A percentile compares a stretch with the other conserved stretches of the same genome.
Conservation (phyloP, 257 asterid genomes). For the Solanum sejunctum region DNA sequence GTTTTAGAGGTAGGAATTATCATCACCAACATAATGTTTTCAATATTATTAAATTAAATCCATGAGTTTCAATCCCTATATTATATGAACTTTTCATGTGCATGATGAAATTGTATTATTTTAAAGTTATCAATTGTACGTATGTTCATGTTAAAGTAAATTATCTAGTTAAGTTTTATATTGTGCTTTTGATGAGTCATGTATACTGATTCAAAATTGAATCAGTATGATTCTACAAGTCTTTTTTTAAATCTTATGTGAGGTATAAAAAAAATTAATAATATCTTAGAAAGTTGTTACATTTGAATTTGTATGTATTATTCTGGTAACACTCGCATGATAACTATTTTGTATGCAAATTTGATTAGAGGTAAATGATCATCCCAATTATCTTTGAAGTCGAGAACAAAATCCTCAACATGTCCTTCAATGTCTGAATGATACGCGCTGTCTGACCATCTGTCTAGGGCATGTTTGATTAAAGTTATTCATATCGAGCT, state of each 20-base stretch:
- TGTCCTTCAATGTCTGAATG: too few species aligned
- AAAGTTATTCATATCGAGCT: neutral
- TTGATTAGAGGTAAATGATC: too few species aligned
- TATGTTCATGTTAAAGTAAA: neutral
- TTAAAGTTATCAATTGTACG: neutral
- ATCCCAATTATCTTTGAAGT: too few species aligned
- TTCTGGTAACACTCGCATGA: neutral
- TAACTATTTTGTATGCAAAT: too few species aligned
- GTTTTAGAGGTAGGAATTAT: constrained; percentile 23
- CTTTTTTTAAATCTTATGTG: constrained; percentile 1
- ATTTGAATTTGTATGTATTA: neutral
- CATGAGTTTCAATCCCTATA: neutral
- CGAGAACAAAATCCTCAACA: too few species aligned
- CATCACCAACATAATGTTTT: neutral
- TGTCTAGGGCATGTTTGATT: neutral
- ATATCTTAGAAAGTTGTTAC: neutral
- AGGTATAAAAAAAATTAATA: neutral
- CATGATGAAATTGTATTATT: neutral
- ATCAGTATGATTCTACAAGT: neutral
- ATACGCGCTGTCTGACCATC: too few species aligned
- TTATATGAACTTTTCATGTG: constrained; percentile 16
- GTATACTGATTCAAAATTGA: neutral
- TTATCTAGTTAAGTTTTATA: constrained; percentile 4
- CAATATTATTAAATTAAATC: neutral
- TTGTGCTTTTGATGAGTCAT: constrained; percentile 3